Percentiles rank a stretch among this genome's conserved stretches.
These are phyloP conservation scores for Ajuga reptans DNA, from an alignment of 305 asterid genomes.

Conservation along the genomic window DNA sequence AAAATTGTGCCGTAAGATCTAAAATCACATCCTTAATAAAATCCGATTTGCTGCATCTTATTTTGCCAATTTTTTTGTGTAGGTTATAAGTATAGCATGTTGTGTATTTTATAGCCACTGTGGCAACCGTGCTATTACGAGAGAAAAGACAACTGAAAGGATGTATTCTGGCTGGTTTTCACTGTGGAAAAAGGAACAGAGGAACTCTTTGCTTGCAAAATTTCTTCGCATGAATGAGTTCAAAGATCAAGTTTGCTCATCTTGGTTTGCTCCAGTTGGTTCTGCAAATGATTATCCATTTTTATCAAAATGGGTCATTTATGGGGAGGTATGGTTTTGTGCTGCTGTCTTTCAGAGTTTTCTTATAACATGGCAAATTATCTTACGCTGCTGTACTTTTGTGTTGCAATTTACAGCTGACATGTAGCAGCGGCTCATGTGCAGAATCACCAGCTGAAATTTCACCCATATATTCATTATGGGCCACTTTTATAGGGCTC, in stretches of 20 bases:
- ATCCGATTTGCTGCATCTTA: slow-evolving; percentile 30
- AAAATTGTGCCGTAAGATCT: slow-evolving; percentile 87
- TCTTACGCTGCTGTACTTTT: slow-evolving; percentile 27
- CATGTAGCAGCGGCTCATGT: slow-evolving; percentile 71
- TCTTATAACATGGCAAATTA: slow-evolving; percentile 7
- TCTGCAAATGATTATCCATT: slow-evolving; percentile 97
- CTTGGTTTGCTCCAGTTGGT: slow-evolving; percentile 99
- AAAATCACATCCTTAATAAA: slow-evolving; percentile 19
- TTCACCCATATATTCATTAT: slow-evolving; percentile 89
- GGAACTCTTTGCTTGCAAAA: slow-evolving; percentile 76
- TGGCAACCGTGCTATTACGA: slow-evolving; percentile 79
- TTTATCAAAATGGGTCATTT: slow-evolving; percentile 88
- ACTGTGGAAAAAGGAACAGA: slow-evolving; percentile 72
- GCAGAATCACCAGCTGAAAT: slow-evolving; percentile 85
- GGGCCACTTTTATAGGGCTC: slow-evolving; percentile 99
- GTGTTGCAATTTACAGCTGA: slow-evolving; percentile 47
- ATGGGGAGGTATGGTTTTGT: slow-evolving; percentile 71
- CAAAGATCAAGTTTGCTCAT: slow-evolving; percentile 80
- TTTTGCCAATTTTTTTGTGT: slow-evolving; percentile 41
- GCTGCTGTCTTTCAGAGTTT: slow-evolving; percentile 9
- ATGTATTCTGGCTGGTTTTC: slow-evolving; percentile 62
- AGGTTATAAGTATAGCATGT: slow-evolving; percentile 99
- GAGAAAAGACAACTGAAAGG: slow-evolving; percentile 59
- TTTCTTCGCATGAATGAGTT: slow-evolving; percentile 74
- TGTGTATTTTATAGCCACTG: slow-evolving; percentile 99